Base-by-base conservation (phyloP, 768 basidiomycete species). In the Dacryopinax primogenitus region DNA sequence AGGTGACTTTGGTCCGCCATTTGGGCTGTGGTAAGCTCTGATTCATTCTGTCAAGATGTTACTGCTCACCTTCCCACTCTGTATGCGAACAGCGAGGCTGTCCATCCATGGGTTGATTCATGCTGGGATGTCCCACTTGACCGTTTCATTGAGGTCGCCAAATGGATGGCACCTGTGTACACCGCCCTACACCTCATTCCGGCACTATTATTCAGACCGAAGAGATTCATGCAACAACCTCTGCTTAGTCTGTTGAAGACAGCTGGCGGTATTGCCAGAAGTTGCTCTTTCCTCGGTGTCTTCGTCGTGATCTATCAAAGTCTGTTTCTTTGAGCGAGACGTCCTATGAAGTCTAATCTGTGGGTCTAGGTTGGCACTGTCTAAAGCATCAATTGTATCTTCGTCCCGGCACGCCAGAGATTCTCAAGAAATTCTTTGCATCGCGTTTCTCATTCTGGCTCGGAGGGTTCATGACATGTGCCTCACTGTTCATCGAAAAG, bases 161-260 rank as follows among this genome's bases (percentile, higher is more conserved):
- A 82, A 76, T 94, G 83, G 88, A 92, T 89, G 76, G 73, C 88
- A 74, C 79, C 62, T 15, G 77, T 79, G 18, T 98, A 98, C 70
- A 86, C 90, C 23, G 92, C 91, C 0, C 76, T 98, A 33, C 95
- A 97, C 73, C 82, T 96, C 66, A 83, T 96, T 32, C 94, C 95
- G 1, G 81, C 86, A 58, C 76, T 97, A 12, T 77, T 96, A 3
- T 91, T 98, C 75, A 89, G 90, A 70, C 79, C 87, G 37, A 79
- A 81, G 28, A 75, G 78, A 0, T 88, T 95, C 72, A 70, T 81
- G 62, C 78, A 81, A 44, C 82, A 86, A 69, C 93, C 93, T 0
- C 73, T 79, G 23, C 77, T 76, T 41, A 85, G 93, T 76, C 74
- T 92, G 1, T 71, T 84, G 9, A 82, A 79, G 66, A 84, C 88